These are phyloP conservation scores for Eutrema salsugineum DNA, from an alignment of 441 rosid species.

Conservation along the genomic window DNA sequence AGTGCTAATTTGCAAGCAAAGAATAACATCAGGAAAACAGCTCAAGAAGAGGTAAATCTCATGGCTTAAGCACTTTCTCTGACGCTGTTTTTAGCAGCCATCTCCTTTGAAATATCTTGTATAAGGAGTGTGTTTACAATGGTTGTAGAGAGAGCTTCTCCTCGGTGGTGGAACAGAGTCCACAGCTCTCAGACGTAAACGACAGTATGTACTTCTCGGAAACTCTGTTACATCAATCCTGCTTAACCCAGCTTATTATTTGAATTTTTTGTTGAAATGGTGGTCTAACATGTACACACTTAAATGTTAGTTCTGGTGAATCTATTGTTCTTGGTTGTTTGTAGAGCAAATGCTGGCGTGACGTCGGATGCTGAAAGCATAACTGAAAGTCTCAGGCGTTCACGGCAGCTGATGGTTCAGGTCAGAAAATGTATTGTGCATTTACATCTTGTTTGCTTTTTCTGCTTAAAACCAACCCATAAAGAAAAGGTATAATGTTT, in stretches of 20 bases:
- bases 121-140: conserved; percentile 7
- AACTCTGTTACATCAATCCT: neutral
- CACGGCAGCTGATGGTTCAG: conserved; percentile 95
- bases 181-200: conserved; percentile 79
- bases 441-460: neutral
- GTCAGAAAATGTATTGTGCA: conserved; percentile 34
- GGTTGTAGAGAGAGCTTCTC: conserved; percentile 83
- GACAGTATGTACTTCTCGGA: conserved; percentile 58
- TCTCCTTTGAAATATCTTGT: neutral
- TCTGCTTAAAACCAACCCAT: neutral
- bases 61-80: neutral
- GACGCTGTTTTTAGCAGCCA: neutral
- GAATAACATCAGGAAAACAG: conserved; percentile 82
- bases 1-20: conserved; percentile 92
- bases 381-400: conserved; percentile 91
- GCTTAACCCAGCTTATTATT: neutral
- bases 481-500: neutral
- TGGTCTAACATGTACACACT: neutral
- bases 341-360: conserved; percentile 92
- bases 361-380: conserved; percentile 95
- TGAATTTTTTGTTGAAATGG: neutral
- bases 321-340: conserved; percentile 7
- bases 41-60: conserved; percentile 67
- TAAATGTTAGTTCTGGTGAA: neutral
- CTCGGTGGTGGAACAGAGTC: conserved; percentile 96